A percentile compares a stretch with the other conserved stretches of the same genome.
Evolutionary conservation across 805 yeast genomes (phyloP).

Genomic region (Schwanniomyces occidentalis): DNA sequence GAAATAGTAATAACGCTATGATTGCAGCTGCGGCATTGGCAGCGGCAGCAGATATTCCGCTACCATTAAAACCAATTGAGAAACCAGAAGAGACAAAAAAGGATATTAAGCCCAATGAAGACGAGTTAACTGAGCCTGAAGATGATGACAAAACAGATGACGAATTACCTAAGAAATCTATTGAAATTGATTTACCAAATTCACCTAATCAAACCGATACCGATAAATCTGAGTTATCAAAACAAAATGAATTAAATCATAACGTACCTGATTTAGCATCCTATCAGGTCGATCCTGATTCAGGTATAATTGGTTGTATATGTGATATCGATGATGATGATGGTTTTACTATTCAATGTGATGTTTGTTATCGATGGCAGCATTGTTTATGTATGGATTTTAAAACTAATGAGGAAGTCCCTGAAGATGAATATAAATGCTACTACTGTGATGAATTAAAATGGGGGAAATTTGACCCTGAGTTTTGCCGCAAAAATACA

Average conservation of each 20-base stretch:
- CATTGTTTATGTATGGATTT: conserved; percentile 91
- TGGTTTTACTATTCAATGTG: conserved; percentile 94
- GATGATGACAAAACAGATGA: conserved; percentile 30
- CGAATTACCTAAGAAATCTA: conserved; percentile 14
- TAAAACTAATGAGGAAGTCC: conserved; percentile 67
- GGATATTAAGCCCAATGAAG: conserved; percentile 5
- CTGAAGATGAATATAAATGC: conserved; percentile 76
- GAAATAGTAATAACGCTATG: conserved; percentile 50
- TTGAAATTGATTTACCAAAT: no score
- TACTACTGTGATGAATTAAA: conserved; percentile 62
- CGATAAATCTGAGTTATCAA: neutral
- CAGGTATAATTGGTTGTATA: conserved; percentile 85
- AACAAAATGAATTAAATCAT: neutral
- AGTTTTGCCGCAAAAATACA: conserved; percentile 30
- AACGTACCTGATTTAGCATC: conserved; percentile 36
- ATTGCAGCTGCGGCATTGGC: conserved; percentile 85
- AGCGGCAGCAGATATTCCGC: conserved; percentile 76
- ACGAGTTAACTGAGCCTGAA: conserved; percentile 11
- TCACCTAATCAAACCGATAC: neutral
- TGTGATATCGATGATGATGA: conserved; percentile 88
- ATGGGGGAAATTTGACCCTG: conserved; percentile 46
- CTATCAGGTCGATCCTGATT: conserved; percentile 73
- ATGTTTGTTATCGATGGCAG: conserved; percentile 90
- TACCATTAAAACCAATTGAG: conserved; percentile 43
- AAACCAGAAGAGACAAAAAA: neutral